phyloP scores from a whole-genome alignment of 139 green algal species.

The Desmodesmus armatus region DNA sequence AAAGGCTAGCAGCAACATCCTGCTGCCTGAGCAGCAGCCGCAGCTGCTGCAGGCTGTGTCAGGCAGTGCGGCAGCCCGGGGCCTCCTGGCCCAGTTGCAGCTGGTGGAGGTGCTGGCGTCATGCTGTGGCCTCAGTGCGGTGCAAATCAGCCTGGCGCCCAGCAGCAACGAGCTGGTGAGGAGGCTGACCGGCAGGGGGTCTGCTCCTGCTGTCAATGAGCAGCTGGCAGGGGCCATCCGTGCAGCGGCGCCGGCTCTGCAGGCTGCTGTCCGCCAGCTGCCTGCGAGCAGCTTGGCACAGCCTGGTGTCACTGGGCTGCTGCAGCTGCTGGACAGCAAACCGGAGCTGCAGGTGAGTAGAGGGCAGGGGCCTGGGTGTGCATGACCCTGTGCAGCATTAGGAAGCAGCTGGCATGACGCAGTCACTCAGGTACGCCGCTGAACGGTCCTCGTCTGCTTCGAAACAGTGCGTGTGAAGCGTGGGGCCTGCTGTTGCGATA shows the following conservation, averaged over 20 bases:
- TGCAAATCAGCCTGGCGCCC: not conserved
- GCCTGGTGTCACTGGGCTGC: not conserved
- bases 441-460: too few relatives aligned
- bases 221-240: slow-evolving; percentile 3
- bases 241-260: slow-evolving; percentile 11
- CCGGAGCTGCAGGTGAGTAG: slow-evolving; percentile 12
- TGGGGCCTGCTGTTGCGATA: too few relatives aligned
- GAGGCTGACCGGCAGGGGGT: not conserved
- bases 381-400: too few relatives aligned
- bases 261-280: slow-evolving; percentile 6
- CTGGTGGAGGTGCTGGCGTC: slow-evolving; percentile 21
- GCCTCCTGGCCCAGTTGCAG: slow-evolving; percentile 7
- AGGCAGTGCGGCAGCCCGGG: not conserved
- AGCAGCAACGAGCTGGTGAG: not conserved
- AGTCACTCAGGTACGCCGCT: too few relatives aligned
- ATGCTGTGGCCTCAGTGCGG: not conserved
- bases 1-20: not conserved
- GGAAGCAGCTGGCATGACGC: too few relatives aligned
- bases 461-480: too few relatives aligned
- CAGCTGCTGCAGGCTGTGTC: not conserved
- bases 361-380: not conserved
- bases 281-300: not conserved
- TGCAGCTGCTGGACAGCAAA: slow-evolving; percentile 39
- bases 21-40: not conserved
- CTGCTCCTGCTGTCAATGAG: not conserved